Base-by-base conservation (phyloP, 345 rosid species). In the Lagerstroemia speciosa region DNA sequence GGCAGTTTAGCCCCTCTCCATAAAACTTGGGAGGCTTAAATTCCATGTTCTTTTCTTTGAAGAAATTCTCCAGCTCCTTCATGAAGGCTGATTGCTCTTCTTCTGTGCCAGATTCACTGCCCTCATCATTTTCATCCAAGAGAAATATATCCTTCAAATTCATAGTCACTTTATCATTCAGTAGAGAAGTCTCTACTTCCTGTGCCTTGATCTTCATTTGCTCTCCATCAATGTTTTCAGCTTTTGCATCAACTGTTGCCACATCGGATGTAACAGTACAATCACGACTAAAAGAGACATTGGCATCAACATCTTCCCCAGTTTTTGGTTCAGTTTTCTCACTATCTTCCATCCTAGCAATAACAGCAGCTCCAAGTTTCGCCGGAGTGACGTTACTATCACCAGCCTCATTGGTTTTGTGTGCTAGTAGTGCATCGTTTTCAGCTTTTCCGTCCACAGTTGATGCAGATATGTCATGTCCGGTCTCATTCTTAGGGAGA, bases 1-100 rank as follows among this genome's bases (percentile, higher is more conserved):
- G 85, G 68, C 85, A 86, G 78, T 88, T 88, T 73, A 88, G 75
- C 33, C 81, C 86, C 64, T 84, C 90, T 69, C 90, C 86, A 68
- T 86, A 86, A 77, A 88, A 88, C 76, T 84, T 88, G 10, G 90
- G 93, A 69, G 90, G 86, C 74, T 83, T 88, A 81, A 88, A 88
- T 65, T 86, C 93, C 83, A 83, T 72, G 71, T 75, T 69, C 69
- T 71, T 86, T 65, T 84, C 90, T 64, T 77, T 81, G 68, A 81
- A 88, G 77, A 84, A 88, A 64, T 20, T 78, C 69, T 84, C 86
- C 69, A 88, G 83, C 69, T 84, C 86, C 78, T 74, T 79, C 83
- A 81, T 74, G 80, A 88, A 88, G 38, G 73, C 78, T 11, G 69
- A 75, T 74, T 84, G 93, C 65, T 85, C 90, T 58, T 84, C 90